A percentile compares a stretch with the other conserved stretches of the same genome.
Conservation (phyloP, 495 filamentous ascomycete genomes). For the Aspergillus leporis region DNA sequence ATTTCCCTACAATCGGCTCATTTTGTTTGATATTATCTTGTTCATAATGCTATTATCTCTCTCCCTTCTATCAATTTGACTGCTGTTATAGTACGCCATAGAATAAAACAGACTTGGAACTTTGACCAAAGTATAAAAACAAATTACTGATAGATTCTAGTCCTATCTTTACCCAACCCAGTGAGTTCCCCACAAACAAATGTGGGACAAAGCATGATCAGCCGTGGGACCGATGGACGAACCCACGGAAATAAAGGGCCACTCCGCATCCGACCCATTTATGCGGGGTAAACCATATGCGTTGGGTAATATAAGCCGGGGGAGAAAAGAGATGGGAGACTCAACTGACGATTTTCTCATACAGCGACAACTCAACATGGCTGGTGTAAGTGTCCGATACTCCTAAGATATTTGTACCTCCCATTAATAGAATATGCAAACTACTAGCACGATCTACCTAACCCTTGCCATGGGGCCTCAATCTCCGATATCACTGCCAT, state of each 20-base stretch:
- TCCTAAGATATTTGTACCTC: neutral
- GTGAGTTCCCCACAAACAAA: neutral
- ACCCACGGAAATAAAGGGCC: neutral
- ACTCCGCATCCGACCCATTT: neutral
- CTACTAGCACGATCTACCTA: neutral
- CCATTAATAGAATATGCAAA: neutral
- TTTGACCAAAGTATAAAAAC: no score
- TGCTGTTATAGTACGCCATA: neutral
- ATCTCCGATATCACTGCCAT: neutral
- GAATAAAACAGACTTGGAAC: no score
- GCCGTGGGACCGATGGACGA: neutral
- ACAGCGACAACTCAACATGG: neutral
- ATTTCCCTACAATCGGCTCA: no score
- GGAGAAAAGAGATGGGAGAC: no score
- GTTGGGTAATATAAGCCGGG: no score
- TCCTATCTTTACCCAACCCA: no score
- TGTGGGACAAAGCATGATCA: neutral
- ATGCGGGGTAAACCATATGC: neutral
- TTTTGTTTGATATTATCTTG: no score
- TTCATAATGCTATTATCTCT: neutral
- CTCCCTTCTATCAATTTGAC: neutral
- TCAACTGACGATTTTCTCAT: neutral
- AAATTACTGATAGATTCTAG: no score
- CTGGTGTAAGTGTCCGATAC: neutral
- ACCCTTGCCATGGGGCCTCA: neutral